Evolutionary conservation across 2,329 filamentous ascomycete genomes (phyloP), one percentile per base, ranked within the genome.

Genomic region (Pseudogymnoascus sp.): DNA sequence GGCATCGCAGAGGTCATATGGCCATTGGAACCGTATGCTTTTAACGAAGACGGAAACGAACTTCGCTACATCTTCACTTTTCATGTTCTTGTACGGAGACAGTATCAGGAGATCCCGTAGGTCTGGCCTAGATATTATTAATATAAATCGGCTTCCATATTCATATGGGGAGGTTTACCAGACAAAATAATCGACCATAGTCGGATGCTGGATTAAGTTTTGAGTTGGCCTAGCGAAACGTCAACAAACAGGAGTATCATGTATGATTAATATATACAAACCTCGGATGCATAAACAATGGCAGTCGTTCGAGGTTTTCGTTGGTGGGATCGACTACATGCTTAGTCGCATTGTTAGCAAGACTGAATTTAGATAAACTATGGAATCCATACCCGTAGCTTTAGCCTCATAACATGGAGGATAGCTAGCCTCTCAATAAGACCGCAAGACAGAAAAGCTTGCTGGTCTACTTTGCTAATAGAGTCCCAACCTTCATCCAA

Each of bases 21-120:
- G 47, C 47, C 47, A 54, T 20, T 54, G 47, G 20, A 54, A 54
- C 16, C 47, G 47, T 54, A 54, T 54, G 28, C 47, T 54, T 34
- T 54, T 54, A 32, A 32, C 47, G 28, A 54, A 54, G 16, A 54
- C 20, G 6, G 47, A 54, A 12, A 54, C 47, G 11, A 54, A 54
- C 11, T 54, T 54, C 11, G 7, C 28, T 9, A 54, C 47, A 20
- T 54, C 28, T 54, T 14, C 47, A 54, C 47, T 54, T 54, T 54
- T 54, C 47, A 54, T 54, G 28, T 28, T 54, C 20, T 54, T 6
- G 28, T 54, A 54, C 11, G 47, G 47, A 32, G 47, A 54, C 6
- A 54, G 25, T 54, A 54, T 54, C 32, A 54, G n/a, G 11, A 54
- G 16, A 5, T 54, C 47, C n/a, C 47, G 47, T 54, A 54, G 28